Evolutionary conservation across 2,329 filamentous ascomycete species (phyloP).

Genomic region (Neofusicoccum kwambonambiense): DNA sequence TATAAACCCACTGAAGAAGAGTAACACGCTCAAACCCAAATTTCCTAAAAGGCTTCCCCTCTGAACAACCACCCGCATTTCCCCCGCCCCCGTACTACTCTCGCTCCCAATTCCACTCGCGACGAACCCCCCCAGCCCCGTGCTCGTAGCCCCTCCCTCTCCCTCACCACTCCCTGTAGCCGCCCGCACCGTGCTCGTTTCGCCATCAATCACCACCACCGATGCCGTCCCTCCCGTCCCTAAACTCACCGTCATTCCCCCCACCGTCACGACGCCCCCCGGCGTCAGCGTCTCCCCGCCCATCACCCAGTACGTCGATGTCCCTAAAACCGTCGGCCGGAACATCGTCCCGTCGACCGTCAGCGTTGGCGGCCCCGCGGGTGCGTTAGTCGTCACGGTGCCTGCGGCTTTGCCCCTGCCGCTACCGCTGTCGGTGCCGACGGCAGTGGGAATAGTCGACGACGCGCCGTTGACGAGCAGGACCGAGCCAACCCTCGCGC

Average conservation of each 20-base stretch:
- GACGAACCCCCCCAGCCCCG: constrained; percentile 28
- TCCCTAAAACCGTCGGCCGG: constrained; percentile 27
- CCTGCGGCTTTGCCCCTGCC: too few relatives aligned
- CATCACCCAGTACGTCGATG: constrained; percentile 27
- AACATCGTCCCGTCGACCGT: neutral
- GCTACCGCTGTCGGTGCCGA: neutral
- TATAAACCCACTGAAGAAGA: too few relatives aligned
- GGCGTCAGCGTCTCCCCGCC: constrained; percentile 25
- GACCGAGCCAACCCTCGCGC: neutral
- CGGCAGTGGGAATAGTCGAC: neutral
- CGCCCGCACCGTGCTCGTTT: constrained; percentile 25
- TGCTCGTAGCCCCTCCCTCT: neutral
- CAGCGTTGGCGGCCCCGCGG: neutral
- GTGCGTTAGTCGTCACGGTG: too few relatives aligned
- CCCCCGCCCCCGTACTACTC: too few relatives aligned
- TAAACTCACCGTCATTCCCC: constrained; percentile 30
- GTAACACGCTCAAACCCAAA: too few relatives aligned
- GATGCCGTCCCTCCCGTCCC: constrained; percentile 20
- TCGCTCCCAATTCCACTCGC: constrained; percentile 26
- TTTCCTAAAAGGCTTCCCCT: too few relatives aligned
- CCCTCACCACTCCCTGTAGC: neutral
- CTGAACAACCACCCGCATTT: too few relatives aligned
- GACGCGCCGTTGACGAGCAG: constrained; percentile 13
- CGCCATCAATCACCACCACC: constrained; percentile 30
- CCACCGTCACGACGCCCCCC: constrained; percentile 26